Conservation (phyloP, 805 yeast genomes). For the Starmerella stellata region DNA sequence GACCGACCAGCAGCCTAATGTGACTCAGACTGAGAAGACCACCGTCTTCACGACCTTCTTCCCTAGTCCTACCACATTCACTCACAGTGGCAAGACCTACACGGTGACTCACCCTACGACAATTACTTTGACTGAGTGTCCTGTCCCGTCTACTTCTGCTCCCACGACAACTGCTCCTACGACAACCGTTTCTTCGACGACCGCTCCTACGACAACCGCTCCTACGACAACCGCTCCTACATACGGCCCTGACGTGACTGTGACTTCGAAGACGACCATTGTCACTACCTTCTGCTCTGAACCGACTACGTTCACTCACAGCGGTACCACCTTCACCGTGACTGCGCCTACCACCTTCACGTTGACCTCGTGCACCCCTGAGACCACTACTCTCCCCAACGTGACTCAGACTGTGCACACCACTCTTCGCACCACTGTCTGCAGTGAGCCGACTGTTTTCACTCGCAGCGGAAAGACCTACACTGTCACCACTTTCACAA, state of each 20-base stretch:
- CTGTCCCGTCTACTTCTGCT: slow-evolving; percentile 17
- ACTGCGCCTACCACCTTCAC: slow-evolving; percentile 67
- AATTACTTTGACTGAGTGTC: slow-evolving; percentile 57
- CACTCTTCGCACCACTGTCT: too few species aligned
- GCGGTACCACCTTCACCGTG: slow-evolving; percentile 54
- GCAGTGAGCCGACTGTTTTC: slow-evolving; percentile 52
- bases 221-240: too few species aligned
- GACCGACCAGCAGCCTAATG: background rate
- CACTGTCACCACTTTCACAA: slow-evolving; percentile 63
- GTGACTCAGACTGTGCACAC: too few species aligned
- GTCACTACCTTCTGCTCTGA: slow-evolving; percentile 39
- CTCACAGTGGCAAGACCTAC: slow-evolving; percentile 5
- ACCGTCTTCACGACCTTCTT: slow-evolving; percentile 1
- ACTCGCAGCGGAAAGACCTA: slow-evolving; percentile 48
- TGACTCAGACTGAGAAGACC: background rate
- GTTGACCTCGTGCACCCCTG: slow-evolving; percentile 45
- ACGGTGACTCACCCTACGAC: slow-evolving; percentile 53
- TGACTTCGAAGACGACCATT: slow-evolving; percentile 15
- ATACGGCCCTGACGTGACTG: slow-evolving; percentile 1
- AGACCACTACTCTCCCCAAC: too few species aligned
- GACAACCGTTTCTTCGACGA: background rate
- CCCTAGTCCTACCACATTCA: slow-evolving; percentile 8
- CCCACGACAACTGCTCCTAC: background rate
- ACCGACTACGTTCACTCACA: slow-evolving; percentile 46
- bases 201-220: too few species aligned